phyloP scores from a whole-genome alignment of 768 basidiomycete genomes.

The Kwoniella europaea region DNA sequence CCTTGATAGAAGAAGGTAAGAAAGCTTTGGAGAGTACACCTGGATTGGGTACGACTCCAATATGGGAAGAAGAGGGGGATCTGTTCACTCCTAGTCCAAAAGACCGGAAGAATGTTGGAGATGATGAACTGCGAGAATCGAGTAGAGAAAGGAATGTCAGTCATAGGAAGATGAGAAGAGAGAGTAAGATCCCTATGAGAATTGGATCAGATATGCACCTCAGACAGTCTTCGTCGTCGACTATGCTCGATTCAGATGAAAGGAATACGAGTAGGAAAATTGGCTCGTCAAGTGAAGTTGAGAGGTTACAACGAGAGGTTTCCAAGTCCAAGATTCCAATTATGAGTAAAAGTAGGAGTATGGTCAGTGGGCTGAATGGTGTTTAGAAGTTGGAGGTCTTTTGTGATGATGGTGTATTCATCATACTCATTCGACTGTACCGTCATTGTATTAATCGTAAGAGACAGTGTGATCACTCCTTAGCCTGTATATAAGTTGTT shows the following conservation, averaged over 20 bases:
- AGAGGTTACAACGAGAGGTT: background rate
- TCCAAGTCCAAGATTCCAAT: background rate
- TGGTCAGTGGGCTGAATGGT: background rate
- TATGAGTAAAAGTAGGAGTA: conserved; percentile 10
- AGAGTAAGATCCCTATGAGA: conserved; percentile 13
- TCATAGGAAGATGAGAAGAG: conserved; percentile 7
- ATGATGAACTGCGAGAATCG: background rate
- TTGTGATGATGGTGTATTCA: background rate
- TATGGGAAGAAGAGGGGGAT: conserved; percentile 9
- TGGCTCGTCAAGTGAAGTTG: conserved; percentile 9
- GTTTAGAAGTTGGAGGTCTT: background rate
- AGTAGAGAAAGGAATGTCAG: background rate
- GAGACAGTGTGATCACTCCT: too few species aligned
- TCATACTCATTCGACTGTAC: background rate
- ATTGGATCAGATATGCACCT: background rate
- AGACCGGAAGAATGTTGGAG: too few species aligned
- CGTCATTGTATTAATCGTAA: background rate
- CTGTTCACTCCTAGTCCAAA: background rate
- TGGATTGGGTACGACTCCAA: conserved; percentile 7
- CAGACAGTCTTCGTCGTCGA: background rate
- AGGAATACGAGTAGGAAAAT: background rate
- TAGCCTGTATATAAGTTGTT: too few species aligned
- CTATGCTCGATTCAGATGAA: background rate
- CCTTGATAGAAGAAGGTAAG: conserved; percentile 23
- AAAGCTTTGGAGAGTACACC: conserved; percentile 23